A percentile compares a stretch with the other conserved stretches of the same genome.
Evolutionary conservation across 257 asterid species (phyloP).

Genomic region (Nicotiana noctiflora): DNA sequence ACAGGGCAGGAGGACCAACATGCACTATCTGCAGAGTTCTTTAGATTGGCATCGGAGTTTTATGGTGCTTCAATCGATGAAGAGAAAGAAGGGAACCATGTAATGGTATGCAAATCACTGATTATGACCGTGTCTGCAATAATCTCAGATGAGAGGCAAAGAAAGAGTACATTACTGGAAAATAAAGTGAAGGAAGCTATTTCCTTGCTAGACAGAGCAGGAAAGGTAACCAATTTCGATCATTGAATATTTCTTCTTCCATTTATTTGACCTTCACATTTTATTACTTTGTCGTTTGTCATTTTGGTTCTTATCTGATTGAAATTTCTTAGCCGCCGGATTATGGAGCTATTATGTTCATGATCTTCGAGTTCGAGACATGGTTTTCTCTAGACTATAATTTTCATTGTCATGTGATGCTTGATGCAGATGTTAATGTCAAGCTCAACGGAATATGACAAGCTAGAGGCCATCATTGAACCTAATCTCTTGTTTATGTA

Average conservation of each 20-base stretch:
- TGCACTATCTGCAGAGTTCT: constrained; percentile 60
- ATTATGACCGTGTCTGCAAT: constrained; percentile 62
- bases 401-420: neutral
- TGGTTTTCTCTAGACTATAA: constrained; percentile 4
- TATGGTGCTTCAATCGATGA: constrained; percentile 42
- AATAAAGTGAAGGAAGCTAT: constrained; percentile 62
- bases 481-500: constrained; percentile 58
- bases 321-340: neutral
- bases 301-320: neutral
- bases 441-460: constrained; percentile 34
- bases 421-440: constrained; percentile 56
- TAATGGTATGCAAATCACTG: constrained; percentile 69
- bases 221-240: constrained; percentile 52
- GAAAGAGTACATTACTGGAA: constrained; percentile 44
- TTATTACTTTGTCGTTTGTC: neutral
- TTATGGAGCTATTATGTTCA: neutral
- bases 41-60: constrained; percentile 72
- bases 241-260: neutral
- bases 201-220: constrained; percentile 66
- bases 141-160: constrained; percentile 67
- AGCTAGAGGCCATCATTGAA: constrained; percentile 30
- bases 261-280: neutral
- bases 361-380: neutral
- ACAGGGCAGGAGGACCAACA: constrained; percentile 60
- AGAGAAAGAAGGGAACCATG: constrained; percentile 40